Conservation (phyloP, 2,329 filamentous ascomycete genomes). For the Diaporthe citri region DNA sequence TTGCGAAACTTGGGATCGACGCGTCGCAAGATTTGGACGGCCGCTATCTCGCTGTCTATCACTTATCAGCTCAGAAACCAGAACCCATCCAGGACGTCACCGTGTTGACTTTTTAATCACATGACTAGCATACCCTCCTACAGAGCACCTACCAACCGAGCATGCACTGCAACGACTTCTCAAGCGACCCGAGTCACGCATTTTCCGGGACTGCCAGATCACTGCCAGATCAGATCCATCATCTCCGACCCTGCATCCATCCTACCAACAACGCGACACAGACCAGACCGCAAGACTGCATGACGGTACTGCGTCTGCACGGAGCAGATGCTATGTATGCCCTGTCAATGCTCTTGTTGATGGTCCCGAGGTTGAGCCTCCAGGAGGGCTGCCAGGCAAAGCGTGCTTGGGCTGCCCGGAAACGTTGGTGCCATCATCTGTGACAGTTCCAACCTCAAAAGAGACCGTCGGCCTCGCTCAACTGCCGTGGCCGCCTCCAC, state of each 20-base stretch:
- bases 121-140: background rate
- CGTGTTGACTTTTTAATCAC: background rate
- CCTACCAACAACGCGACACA: background rate
- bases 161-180: background rate
- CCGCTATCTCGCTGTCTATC: background rate
- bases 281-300: background rate
- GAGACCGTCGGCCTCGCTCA: constrained; percentile 6
- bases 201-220: constrained; percentile 19
- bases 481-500: constrained; percentile 30
- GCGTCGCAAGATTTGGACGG: constrained; percentile 18
- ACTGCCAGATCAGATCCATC: constrained; percentile 31
- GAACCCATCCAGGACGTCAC: background rate
- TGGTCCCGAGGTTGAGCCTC: background rate
- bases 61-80: constrained; percentile 16
- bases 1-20: constrained; percentile 18
- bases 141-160: background rate
- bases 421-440: constrained; percentile 25
- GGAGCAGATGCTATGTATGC: constrained; percentile 11
- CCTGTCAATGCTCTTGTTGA: background rate
- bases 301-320: constrained; percentile 5
- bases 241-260: constrained; percentile 25
- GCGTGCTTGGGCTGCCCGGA: constrained; percentile 1
- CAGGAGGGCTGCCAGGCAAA: too few relatives aligned
- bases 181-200: background rate
- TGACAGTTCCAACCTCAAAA: constrained; percentile 21